Evolutionary conservation across 176 grass and related monocot species (phyloP), one percentile per base, ranked within the genome.

Genomic region (Saccharum spontaneum): DNA sequence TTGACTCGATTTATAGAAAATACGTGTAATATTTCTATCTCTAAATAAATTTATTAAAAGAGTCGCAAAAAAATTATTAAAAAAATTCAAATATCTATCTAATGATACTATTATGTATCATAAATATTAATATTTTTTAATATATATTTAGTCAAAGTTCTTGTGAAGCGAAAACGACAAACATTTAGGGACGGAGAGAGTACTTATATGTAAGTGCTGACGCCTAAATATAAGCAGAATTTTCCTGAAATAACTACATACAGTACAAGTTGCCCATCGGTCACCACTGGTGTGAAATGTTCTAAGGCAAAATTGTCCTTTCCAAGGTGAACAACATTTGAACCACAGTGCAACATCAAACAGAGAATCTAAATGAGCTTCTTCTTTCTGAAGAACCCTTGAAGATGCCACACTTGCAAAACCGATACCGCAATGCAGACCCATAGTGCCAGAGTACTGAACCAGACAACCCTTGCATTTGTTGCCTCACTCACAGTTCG

Each of bases 341-440:
- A 80, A 55, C 13, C 67, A 78, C 7, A 15, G 6, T 57, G 49
- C 81, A 73, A 70, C 72, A 79, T 54, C 71, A 34, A 57, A 45
- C 0, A 26, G 39, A 3, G 84, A 14, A 80, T 79, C 83, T 95
- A 95, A 50, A 95, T 93, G 66, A 98, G 93, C 80, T 98, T 95
- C 89, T 98, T 98, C 81, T 98, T 98, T 49, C 80, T 75, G 80
- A 98, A 98, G 69, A 77, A 98, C 48, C 87, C 85, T 85, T 92
- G 89, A 66, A 98, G 92, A 62, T 95, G 95, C 87, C 93, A 89
- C 71, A 93, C 76, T 75, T 95, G 95, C 89, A 98, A 71, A 41
- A 93, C 11, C 8, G 95, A 90, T 41, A 93, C 93, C 10, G 24
- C 69, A 26, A 98, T 86, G 76, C 91, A 98, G 74, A 98, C 89